A percentile compares a stretch with the other conserved stretches of the same genome.
Evolutionary conservation across 169 alveolate species (phyloP).

Genomic region (Perkinsus marinus): DNA sequence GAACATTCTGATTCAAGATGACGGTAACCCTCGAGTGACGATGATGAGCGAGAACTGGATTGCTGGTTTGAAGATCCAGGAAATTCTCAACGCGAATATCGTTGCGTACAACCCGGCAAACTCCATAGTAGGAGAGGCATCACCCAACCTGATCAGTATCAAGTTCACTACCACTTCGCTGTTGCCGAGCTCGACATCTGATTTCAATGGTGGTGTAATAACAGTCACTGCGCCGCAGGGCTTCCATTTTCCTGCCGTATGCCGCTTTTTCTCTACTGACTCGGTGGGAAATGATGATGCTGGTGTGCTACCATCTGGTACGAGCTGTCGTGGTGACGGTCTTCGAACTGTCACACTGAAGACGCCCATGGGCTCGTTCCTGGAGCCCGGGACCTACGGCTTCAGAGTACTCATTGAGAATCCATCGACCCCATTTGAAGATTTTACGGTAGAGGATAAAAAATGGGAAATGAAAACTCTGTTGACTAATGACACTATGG

Average conservation of each 20-base stretch:
- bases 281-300: neutral
- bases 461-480: neutral
- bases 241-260: neutral
- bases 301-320: neutral
- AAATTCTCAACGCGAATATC: neutral
- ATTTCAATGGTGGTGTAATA: neutral
- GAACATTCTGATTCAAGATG: neutral
- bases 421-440: neutral
- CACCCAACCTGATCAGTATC: constrained; percentile 2
- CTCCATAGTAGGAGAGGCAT: constrained; percentile 4
- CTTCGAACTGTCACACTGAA: neutral
- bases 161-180: neutral
- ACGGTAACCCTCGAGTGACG: neutral
- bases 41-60: neutral
- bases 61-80: neutral
- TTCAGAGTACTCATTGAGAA: neutral
- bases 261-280: neutral
- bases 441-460: neutral
- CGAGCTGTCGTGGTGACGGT: neutral
- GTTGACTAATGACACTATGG: neutral
- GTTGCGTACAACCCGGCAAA: constrained; percentile 1
- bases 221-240: neutral
- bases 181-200: neutral
- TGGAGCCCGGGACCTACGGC: neutral
- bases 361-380: neutral